phyloP scores from a whole-genome alignment of 1,284 basidiomycete genomes.

The Paramarasmius palmivorus region DNA sequence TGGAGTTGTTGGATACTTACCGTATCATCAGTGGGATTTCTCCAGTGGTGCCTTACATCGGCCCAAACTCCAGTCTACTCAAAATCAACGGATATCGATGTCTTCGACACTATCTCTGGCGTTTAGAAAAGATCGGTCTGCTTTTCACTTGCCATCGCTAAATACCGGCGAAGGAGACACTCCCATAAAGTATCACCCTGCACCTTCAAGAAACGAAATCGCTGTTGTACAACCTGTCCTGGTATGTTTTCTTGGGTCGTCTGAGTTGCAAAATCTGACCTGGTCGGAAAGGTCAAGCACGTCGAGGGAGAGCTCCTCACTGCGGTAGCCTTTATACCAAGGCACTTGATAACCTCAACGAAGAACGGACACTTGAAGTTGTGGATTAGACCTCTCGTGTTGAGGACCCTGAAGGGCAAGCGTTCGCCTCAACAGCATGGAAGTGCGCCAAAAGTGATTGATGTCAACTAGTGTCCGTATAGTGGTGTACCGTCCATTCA shows the following conservation, averaged over 20 bases:
- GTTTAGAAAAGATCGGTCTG: conserved; percentile 59
- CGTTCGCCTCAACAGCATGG: neutral
- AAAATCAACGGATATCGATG: conserved; percentile 73
- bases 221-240: conserved; percentile 90
- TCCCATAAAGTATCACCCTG: conserved; percentile 73
- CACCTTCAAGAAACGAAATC: conserved; percentile 87
- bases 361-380: conserved; percentile 75
- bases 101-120: conserved; percentile 73
- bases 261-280: neutral
- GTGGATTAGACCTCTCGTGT: conserved; percentile 78
- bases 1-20: too few species aligned
- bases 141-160: conserved; percentile 50
- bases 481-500: neutral
- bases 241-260: conserved; percentile 45
- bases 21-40: conserved; percentile 79
- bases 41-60: conserved; percentile 77
- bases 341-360: conserved; percentile 75
- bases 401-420: conserved; percentile 9
- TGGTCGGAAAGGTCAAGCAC: conserved; percentile 56
- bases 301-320: conserved; percentile 78
- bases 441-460: neutral
- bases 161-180: conserved; percentile 32
- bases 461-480: neutral
- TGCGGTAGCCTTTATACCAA: conserved; percentile 69
- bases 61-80: conserved; percentile 67